Evolutionary conservation across 352 stramenopile species (phyloP), one percentile per base, ranked within the genome.

Genomic region (Peronosclerospora sorghi): DNA sequence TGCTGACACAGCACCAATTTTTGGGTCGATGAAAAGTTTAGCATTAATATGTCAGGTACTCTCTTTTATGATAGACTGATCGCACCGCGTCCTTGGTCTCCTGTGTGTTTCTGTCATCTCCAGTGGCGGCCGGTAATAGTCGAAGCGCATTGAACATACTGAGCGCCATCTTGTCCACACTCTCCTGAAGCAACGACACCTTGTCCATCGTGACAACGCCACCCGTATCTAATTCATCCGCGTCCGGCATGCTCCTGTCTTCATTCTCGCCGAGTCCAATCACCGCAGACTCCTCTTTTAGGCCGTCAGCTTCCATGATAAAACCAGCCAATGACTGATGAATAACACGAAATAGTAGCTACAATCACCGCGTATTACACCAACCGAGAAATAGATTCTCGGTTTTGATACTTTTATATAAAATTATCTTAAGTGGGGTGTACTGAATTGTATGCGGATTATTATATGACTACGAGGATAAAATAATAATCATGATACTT

Each of bases 111-210:
- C 37, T 53, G 32, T 69, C 56, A 19, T 82, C 75, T 42, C 62
- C 62, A 12, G 61, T 61, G 17, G 62, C 47, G n/a, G 71, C 58
- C 9, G 79, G 79, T 23, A 92, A 53, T 28, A 92, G 47, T 3
- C 79, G 76, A 54, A 92, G 59, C 15, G 79, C 79, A 51, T 92
- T 89, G 59, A 92, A 92, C 79, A 92, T 92, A 35, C 74, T 83
- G 21, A 92, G 61, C 57, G 79, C 66, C 77, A 83, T 87, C 47
- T 83, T 77, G 51, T 92, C 79, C 35, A 92, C 71, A 56, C 79
- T 89, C 38, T 85, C 72, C 62, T 92, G 79, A 41, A 92, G 66
- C 50, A 83, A 44, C 48, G 79, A 78, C 17, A 92, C 79, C 44
- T 88, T 92, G 50, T 92, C 79, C 23, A 83, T 38, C 42, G 56